Base-by-base conservation (phyloP, 192 early-diverging fungal species). In the Umbelopsis vinacea region DNA sequence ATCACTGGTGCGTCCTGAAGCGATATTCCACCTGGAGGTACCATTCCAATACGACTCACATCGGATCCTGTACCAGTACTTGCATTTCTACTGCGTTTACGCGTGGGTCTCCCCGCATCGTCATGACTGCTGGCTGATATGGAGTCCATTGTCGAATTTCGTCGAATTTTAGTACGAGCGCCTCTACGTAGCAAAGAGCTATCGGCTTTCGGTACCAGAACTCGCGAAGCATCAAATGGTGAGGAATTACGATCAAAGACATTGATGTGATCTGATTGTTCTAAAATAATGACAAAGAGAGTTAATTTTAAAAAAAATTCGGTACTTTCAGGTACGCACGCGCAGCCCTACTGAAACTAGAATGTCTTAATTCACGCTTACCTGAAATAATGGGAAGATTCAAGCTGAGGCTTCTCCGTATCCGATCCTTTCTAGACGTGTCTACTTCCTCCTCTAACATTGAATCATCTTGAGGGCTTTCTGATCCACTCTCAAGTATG, bases 131-230 rank as follows among this genome's bases (percentile, higher is more conserved):
- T 63, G 19, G 24, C 26, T 17, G 57, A 63, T 26, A 26, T 37
- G 15, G 63, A 55, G 29, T 74, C 66, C 24, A 54, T 52, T 17
- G 78, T 74, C 5, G 86, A 85, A 60, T 87, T 87, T 45, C 86
- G 69, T 38, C 84, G 84, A 53, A 87, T 79, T 45, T 85, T 87
- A 23, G 80, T 87, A 21, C 86, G 76, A 12, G 86, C 86, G 12
- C 81, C 79, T 57, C 83, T 66, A 55, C 83, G 47, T 46, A 85
- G 53, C 22, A 85, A 72, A 21, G 83, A 78, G 19, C 79, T 52
- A 15, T 78, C 83, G 0, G 78, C 75, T 48, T 82, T 71, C 2
- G 74, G 75, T 50, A 83, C 78, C 7, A 87, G 71, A 45, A 80
- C 75, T 26, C 73, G 74, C 17, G 81, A 81, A 12, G 78, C 76